phyloP scores from a whole-genome alignment of 768 basidiomycete genomes.

The Serendipita sp. region DNA sequence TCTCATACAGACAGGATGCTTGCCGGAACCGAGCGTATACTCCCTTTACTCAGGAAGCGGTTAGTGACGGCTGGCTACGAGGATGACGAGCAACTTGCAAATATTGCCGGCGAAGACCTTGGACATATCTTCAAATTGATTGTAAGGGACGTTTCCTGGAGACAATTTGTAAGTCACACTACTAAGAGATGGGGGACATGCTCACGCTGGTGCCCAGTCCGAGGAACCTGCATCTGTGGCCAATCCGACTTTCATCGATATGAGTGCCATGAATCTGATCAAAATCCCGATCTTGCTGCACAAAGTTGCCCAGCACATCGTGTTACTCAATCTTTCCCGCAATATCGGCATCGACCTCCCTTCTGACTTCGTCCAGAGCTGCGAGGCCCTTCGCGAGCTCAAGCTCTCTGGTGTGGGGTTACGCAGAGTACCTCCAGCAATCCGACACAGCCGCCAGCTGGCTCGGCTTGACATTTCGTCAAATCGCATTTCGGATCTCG shows the following conservation, averaged over 20 bases:
- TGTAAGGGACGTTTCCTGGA: background rate
- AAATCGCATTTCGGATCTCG: slow-evolving; percentile 79
- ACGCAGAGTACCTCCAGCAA: slow-evolving; percentile 77
- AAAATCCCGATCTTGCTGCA: slow-evolving; percentile 82
- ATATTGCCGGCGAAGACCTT: background rate
- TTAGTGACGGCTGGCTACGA: background rate
- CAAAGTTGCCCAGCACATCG: slow-evolving; percentile 65
- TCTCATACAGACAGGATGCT: background rate
- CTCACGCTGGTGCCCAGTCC: background rate
- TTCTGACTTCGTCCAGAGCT: slow-evolving; percentile 87
- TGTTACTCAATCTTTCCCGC: slow-evolving; percentile 72
- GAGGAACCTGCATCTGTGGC: background rate
- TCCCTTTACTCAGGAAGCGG: background rate
- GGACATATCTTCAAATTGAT: slow-evolving; percentile 5
- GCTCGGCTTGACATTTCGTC: slow-evolving; percentile 76
- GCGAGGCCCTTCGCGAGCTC: slow-evolving; percentile 67
- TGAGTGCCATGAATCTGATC: slow-evolving; percentile 62
- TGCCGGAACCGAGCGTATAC: slow-evolving; percentile 1
- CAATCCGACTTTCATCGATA: slow-evolving; percentile 27
- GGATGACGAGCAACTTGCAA: background rate
- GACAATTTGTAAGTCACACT: background rate
- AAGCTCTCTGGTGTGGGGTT: slow-evolving; percentile 82
- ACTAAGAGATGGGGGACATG: background rate
- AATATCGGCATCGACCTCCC: slow-evolving; percentile 96
- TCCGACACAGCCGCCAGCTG: slow-evolving; percentile 58